Evolutionary conservation across 768 basidiomycete genomes (phyloP), one percentile per base, ranked within the genome.

Genomic region (Russula emetica): DNA sequence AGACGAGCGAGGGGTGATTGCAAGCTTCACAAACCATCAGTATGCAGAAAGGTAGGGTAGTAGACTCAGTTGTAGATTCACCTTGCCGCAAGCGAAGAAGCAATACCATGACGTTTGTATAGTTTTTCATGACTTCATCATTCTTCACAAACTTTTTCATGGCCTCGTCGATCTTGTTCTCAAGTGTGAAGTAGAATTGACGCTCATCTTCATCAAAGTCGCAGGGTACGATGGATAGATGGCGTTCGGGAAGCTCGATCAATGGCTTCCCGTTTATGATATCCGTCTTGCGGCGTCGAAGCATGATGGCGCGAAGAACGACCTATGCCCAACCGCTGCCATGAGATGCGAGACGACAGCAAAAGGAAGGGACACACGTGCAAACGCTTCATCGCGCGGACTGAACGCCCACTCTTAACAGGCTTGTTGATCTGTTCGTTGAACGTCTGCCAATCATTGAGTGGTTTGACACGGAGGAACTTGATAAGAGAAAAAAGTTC

Each of bases 81-180:
- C 95, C 92, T 82, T 99, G 96, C 32, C 96, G 86, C 53, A 98
- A 79, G 34, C 96, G 83, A 54, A 97, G 80, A 66, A 91, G 79
- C 36, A 91, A 72, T 18, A 88, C 77, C 68, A 92, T 76, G 6
- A 92, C 84, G 40, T 82, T 82, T 0, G 88, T 89, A 71, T 92
- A 90, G 52, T 79, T 83, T 67, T 81, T 79, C 63, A 74, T 80
- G 53, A 80, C 79, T 30, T 82, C 77, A 5, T 76, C 77, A 38
- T 78, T 74, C 60, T 77, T 74, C 74, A 86, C 81, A 50, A 91
- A 78, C 70, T 87, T 87, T 71, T 90, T 68, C 59, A 68, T 69
- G 22, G 79, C 80, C 26, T 78, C 76, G 24, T 80, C 80, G 80
- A 90, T 86, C 75, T 87, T 85, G 34, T 73, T 78, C 72, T 90